Conservation (phyloP, 2,329 filamentous ascomycete species). For the Fusarium nygamai region DNA sequence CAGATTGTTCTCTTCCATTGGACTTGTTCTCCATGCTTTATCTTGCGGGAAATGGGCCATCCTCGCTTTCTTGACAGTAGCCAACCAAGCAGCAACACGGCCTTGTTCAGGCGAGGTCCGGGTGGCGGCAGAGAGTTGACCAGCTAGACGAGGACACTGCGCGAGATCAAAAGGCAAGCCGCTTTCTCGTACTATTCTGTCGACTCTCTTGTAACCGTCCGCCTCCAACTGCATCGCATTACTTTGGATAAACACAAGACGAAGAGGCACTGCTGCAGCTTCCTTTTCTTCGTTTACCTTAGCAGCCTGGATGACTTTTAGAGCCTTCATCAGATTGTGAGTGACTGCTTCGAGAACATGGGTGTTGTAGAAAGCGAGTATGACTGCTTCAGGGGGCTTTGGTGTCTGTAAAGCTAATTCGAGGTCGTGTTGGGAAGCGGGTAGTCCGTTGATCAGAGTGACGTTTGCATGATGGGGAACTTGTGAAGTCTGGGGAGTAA, state of each 20-base stretch:
- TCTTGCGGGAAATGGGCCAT: neutral
- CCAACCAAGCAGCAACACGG: conserved; percentile 7
- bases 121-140: neutral
- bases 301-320: conserved; percentile 49
- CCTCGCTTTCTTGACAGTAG: neutral
- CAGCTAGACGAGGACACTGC: neutral
- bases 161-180: conserved; percentile 44
- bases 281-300: conserved; percentile 52
- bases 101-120: conserved; percentile 3
- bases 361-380: conserved; percentile 60
- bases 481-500: neutral
- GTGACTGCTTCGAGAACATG: conserved; percentile 55
- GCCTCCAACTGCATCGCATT: conserved; percentile 58
- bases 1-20: neutral
- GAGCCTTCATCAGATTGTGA: conserved; percentile 47
- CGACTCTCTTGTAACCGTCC: conserved; percentile 59
- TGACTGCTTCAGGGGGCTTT: conserved; percentile 48
- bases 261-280: conserved; percentile 47
- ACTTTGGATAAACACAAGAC: conserved; percentile 54
- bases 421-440: conserved; percentile 45
- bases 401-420: conserved; percentile 45
- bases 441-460: neutral
- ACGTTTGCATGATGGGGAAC: neutral
- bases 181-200: conserved; percentile 51
- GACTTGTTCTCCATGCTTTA: neutral